Evolutionary conservation across 352 stramenopile species (phyloP).

Genomic region (Phytopythium boreale): DNA sequence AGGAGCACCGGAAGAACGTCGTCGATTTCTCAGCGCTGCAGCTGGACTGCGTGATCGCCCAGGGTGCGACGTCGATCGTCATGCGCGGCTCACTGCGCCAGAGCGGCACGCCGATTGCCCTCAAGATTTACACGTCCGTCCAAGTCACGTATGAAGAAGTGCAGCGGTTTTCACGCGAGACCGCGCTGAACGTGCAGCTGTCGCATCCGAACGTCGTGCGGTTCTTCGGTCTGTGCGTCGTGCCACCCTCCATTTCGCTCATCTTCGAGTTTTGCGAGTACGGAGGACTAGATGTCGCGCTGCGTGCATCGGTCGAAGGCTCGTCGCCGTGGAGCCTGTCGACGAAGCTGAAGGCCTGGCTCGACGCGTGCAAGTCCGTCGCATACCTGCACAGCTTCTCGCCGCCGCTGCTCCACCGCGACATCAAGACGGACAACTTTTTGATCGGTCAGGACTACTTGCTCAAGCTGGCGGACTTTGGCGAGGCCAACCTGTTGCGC

Average conservation of each 20-base stretch:
- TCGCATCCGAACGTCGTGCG: slow-evolving; percentile 83
- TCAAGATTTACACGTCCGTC: slow-evolving; percentile 86
- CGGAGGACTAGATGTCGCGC: slow-evolving; percentile 60
- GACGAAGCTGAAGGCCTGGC: slow-evolving; percentile 78
- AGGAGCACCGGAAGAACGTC: slow-evolving; percentile 78
- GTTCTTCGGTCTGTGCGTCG: slow-evolving; percentile 81
- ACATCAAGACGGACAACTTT: slow-evolving; percentile 89
- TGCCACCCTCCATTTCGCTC: slow-evolving; percentile 80
- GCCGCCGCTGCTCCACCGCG: slow-evolving; percentile 71
- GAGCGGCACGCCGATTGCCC: slow-evolving; percentile 51
- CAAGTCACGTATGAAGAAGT: slow-evolving; percentile 85
- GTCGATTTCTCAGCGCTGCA: slow-evolving; percentile 75
- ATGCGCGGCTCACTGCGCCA: slow-evolving; percentile 66
- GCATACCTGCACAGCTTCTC: slow-evolving; percentile 85
- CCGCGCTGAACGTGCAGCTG: slow-evolving; percentile 73
- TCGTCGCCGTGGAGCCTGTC: slow-evolving; percentile 57
- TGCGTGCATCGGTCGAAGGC: slow-evolving; percentile 25
- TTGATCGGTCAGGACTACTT: slow-evolving; percentile 74
- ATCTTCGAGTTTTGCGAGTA: slow-evolving; percentile 89
- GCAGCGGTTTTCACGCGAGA: slow-evolving; percentile 75
- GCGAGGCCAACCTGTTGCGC: slow-evolving; percentile 78
- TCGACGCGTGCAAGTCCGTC: slow-evolving; percentile 79
- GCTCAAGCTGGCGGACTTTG: slow-evolving; percentile 83
- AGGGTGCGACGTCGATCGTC: slow-evolving; percentile 81
- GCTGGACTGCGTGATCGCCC: slow-evolving; percentile 74